Conservation (phyloP, 257 asterid genomes). For the Plantago ovata region DNA sequence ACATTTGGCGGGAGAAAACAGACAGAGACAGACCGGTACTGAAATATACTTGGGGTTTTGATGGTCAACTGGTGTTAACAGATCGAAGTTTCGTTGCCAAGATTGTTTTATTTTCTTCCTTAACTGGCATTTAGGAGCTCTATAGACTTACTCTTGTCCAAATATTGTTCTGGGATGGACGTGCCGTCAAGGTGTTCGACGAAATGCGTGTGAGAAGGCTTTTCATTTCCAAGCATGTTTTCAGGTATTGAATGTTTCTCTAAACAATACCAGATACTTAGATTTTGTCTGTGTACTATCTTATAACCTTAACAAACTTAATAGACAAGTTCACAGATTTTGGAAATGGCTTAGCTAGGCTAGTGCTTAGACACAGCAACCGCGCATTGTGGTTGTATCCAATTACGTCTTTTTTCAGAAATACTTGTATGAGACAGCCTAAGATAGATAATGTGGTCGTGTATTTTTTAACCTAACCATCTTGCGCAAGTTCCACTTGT, state of each 20-base stretch:
- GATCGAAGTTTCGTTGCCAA: too few species aligned
- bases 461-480: too few species aligned
- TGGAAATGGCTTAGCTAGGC: too few species aligned
- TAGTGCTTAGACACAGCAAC: too few species aligned
- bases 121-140: not conserved
- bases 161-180: not conserved
- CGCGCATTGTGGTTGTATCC: too few species aligned
- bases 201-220: constrained; percentile 1
- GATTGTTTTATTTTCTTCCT: too few species aligned
- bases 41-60: too few species aligned
- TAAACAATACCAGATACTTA: not conserved
- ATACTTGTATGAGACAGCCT: not conserved
- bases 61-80: too few species aligned
- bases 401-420: not conserved
- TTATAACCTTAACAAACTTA: not conserved
- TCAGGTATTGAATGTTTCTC: not conserved
- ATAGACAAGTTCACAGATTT: not conserved
- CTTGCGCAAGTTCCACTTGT: not conserved
- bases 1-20: too few species aligned
- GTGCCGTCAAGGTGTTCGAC: not conserved
- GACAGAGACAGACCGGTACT: too few species aligned
- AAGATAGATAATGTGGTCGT: too few species aligned
- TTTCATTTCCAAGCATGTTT: not conserved
- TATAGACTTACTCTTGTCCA: not conserved
- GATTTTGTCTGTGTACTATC: too few species aligned